Conservation (phyloP, 306 rosid genomes). For the Prunus kanzakura region DNA sequence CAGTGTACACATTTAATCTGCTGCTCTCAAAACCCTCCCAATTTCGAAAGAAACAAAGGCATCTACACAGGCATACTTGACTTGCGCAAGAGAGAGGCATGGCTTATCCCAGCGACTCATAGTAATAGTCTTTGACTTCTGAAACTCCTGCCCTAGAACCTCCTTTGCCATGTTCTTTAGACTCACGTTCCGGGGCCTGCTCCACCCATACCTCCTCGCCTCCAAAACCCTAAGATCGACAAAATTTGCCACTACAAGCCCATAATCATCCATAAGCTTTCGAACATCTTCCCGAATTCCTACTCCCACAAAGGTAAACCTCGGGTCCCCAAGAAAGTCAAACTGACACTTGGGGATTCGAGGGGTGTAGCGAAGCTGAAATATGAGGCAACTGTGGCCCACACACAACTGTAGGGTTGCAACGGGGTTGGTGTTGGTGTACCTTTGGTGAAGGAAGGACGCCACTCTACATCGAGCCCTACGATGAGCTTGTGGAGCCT, state of each 20-base stretch:
- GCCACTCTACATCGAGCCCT: constrained; percentile 60
- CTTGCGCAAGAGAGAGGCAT: constrained; percentile 21
- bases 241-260: background rate
- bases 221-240: background rate
- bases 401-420: constrained; percentile 41
- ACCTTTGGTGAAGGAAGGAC: constrained; percentile 1
- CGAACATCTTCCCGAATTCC: constrained; percentile 19
- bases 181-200: background rate
- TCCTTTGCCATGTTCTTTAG: constrained; percentile 12
- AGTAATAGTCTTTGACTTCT: constrained; percentile 10
- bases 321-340: constrained; percentile 10
- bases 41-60: constrained; percentile 38
- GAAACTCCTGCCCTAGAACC: constrained; percentile 19
- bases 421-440: constrained; percentile 6
- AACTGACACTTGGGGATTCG: constrained; percentile 7
- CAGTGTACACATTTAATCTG: background rate
- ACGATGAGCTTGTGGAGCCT: constrained; percentile 21
- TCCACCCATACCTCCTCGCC: background rate
- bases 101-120: constrained; percentile 20
- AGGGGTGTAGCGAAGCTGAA: constrained; percentile 20
- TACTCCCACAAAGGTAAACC: constrained; percentile 36
- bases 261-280: background rate
- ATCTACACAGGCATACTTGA: constrained; percentile 31
- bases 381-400: constrained; percentile 37
- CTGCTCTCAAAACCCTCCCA: constrained; percentile 6